A percentile compares a stretch with the other conserved stretches of the same genome.
phyloP scores from a whole-genome alignment of 2,329 filamentous ascomycete species.

The Escovopsis sp. region DNA sequence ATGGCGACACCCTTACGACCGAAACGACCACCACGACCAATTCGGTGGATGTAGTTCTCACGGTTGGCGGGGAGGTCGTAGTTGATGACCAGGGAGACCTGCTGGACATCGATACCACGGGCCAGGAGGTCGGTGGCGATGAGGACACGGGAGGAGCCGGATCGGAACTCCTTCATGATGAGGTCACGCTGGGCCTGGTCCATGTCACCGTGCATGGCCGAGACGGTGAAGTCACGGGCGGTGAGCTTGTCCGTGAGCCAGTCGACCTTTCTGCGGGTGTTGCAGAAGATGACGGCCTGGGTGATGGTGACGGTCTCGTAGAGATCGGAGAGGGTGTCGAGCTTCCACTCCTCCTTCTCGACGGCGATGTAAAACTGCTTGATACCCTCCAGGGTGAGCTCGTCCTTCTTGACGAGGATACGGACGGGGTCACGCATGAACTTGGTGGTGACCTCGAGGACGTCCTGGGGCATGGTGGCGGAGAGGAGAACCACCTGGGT shows the following conservation, averaged over 20 bases:
- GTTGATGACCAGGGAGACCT: constrained; percentile 99
- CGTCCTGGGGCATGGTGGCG: constrained; percentile 97
- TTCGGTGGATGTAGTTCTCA: constrained; percentile 99
- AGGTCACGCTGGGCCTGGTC: constrained; percentile 93
- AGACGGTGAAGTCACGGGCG: constrained; percentile 96
- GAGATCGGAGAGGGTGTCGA: constrained; percentile 94
- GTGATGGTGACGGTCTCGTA: constrained; percentile 99
- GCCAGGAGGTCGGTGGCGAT: constrained; percentile 96
- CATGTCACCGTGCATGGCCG: constrained; percentile 99
- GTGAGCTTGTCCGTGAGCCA: constrained; percentile 99
- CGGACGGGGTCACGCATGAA: constrained; percentile 99
- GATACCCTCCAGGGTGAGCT: constrained; percentile 98
- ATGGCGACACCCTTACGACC: constrained; percentile 99
- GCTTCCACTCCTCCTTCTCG: constrained; percentile 99
- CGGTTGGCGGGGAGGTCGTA: constrained; percentile 98
- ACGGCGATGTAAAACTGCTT: constrained; percentile 99
- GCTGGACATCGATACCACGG: constrained; percentile 99
- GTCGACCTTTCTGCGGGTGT: constrained; percentile 99
- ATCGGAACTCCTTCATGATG: constrained; percentile 99
- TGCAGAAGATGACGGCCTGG: constrained; percentile 99
- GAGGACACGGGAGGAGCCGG: constrained; percentile 92
- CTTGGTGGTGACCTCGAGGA: constrained; percentile 98
- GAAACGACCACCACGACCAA: constrained; percentile 98
- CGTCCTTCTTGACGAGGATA: constrained; percentile 99
- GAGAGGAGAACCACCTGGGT: constrained; percentile 98